Evolutionary conservation across 768 basidiomycete species (phyloP), one percentile per base, ranked within the genome.

Genomic region (Auriscalpium orientale): DNA sequence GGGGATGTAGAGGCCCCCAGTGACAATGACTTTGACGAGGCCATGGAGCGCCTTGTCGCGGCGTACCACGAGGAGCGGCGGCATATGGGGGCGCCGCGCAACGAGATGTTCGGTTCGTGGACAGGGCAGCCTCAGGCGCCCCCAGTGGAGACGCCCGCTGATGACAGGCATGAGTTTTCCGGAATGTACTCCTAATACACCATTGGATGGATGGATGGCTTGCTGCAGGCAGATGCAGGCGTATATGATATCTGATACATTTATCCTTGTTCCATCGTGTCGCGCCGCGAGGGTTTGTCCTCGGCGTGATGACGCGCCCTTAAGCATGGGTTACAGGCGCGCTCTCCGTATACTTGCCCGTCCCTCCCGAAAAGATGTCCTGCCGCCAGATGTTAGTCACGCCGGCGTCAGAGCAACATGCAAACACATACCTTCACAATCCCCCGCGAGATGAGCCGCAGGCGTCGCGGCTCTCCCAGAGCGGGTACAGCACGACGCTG

Each of bases 381-480:
- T 79, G 38, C n/a, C 33, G 11, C 35, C 6, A 34, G 35, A 28
- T 34, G 10, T 60, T 22, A 58, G 49, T 34, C 13, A 33, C 55
- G 3, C 40, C 21, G 22, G 1, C 46, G 16, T 45, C 21, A 18
- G 40, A 10, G 36, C 10, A n/a, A n/a, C 8, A 18, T 16, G 1
- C 15, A 46, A 13, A 40, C 10, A 54, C 68, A 51, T 43, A 85
- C 89, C 79, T 84, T 89, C 60, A 82, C 60, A 44, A 91, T 71
- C 8, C 91, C 89, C 49, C 66, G 68, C 22, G 58, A 36, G 49
- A 95, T 89, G 67, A 80, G 70, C 7, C 13, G 37, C 47, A 98
- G 65, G 88, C 90, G 5, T 59, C 72, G 44, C 90, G 74, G 53
- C 88, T 91, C 74, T 98, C 94, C 72, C 78, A 95, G 4, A 95